Evolutionary conservation across 108 stramenopile species (phyloP).

Genomic region (Pseudonitzschia multiseries): DNA sequence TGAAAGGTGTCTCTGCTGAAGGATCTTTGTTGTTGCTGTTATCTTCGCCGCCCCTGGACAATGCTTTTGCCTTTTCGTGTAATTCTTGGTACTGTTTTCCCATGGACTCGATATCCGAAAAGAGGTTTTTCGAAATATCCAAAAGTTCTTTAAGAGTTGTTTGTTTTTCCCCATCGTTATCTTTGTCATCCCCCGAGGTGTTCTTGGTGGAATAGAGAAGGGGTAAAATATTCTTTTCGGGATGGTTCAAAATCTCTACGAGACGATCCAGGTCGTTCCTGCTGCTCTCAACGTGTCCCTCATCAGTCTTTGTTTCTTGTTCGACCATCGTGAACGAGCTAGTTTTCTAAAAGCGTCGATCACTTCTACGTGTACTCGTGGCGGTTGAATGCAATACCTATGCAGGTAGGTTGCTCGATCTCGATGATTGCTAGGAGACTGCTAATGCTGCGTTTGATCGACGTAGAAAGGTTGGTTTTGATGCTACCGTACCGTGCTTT

Average conservation of each 20-base stretch:
- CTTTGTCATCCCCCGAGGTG: background rate
- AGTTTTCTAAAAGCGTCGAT: background rate
- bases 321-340: background rate
- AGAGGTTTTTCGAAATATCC: constrained; percentile 26
- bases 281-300: background rate
- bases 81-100: constrained; percentile 26
- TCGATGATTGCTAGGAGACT: too few relatives aligned
- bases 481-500: too few relatives aligned
- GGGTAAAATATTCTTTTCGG: constrained; percentile 29
- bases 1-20: background rate
- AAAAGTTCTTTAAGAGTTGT: constrained; percentile 20
- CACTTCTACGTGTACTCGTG: too few relatives aligned
- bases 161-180: constrained; percentile 4
- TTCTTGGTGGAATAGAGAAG: constrained; percentile 10
- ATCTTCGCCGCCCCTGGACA: background rate
- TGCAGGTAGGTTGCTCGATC: too few relatives aligned
- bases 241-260: constrained; percentile 24
- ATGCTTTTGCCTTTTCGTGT: constrained; percentile 1
- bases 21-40: background rate
- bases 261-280: constrained; percentile 6
- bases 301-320: background rate
- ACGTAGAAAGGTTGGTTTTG: too few relatives aligned
- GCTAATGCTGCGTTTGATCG: too few relatives aligned
- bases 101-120: constrained; percentile 27
- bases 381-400: too few relatives aligned